A percentile compares a stretch with the other conserved stretches of the same genome.
These are phyloP conservation scores for Mortierella sp. DNA, from an alignment of 371 early-diverging fungal genomes.

Conservation along the genomic window DNA sequence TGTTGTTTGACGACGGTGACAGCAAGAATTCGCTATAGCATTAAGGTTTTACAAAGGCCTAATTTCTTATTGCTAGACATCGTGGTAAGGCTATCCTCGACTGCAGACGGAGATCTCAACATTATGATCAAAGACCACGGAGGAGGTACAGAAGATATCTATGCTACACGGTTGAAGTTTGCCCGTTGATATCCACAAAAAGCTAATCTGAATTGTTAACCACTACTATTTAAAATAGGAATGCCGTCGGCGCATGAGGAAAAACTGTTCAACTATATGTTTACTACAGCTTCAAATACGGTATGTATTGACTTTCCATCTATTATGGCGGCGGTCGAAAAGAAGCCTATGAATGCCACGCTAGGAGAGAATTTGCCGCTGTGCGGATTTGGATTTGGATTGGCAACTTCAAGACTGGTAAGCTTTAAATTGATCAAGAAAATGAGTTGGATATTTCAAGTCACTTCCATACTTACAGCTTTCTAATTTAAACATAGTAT, in stretches of 20 bases:
- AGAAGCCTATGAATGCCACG: constrained; percentile 34
- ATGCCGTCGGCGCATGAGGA: constrained; percentile 22
- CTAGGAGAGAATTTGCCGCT: constrained; percentile 51
- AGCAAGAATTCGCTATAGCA: background rate
- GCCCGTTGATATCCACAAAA: background rate
- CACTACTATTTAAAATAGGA: constrained; percentile 16
- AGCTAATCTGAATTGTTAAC: background rate
- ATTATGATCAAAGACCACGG: constrained; percentile 52
- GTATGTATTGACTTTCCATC: constrained; percentile 51
- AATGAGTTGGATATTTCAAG: background rate
- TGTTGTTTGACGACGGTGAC: background rate
- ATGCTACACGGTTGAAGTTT: background rate
- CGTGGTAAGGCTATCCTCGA: constrained; percentile 25
- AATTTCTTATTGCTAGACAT: constrained; percentile 25
- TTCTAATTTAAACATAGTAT: constrained; percentile 17
- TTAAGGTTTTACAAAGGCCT: background rate
- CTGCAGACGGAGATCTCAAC: constrained; percentile 25
- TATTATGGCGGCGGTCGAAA: constrained; percentile 46
- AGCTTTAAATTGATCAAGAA: background rate
- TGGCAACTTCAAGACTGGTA: constrained; percentile 51
- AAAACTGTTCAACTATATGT: constrained; percentile 47
- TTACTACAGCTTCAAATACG: constrained; percentile 52
- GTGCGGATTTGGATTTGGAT: constrained; percentile 56
- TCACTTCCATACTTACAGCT: background rate
- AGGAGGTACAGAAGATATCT: constrained; percentile 22